Evolutionary conservation across 371 early-diverging fungal genomes (phyloP), one percentile per base, ranked within the genome.

Genomic region (Batrachochytrium dendrobatidis): DNA sequence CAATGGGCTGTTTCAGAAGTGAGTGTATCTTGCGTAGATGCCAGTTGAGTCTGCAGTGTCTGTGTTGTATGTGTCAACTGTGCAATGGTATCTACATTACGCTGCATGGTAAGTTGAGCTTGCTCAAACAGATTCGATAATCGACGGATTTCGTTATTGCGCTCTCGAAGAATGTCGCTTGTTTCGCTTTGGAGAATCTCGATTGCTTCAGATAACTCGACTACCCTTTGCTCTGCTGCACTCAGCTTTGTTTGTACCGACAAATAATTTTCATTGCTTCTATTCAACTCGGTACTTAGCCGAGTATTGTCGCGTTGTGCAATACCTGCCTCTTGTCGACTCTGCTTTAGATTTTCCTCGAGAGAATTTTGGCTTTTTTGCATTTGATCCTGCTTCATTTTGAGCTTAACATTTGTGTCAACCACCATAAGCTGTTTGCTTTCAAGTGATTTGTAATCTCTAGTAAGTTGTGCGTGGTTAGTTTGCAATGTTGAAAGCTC

Each of bases 201-300:
- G 45, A 76, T 65, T 20, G 53, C 60, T 26, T 60, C 53, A 7
- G 61, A 63, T 3, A 71, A 65, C 52, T 75, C 72, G 10, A 52
- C 62, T 20, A 75, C 59, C 44, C 70, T 75, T 3, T 44, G 46
- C 4, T 70, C 29, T 18, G 71, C 70, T 3, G 66, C 63, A 24
- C 70, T 69, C n/a, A 70, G 58, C 48, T 75, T 67, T 18, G 64
- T 66, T 49, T 68, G 67, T 59, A 70, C 56, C 34, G 67, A 66
- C 12, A 52, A 57, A 1, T 45, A 24, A 34, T 65, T 66, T 2
- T 34, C 53, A 1, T 22, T 31, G 15, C 59, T 61, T 31, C 20
- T 34, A 20, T 51, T 65, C 22, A 57, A 34, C 2, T 68, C 60
- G 28, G 39, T 35, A 15, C 51, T 31, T 18, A 68, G 43, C 4